Percentiles rank a stretch among this genome's conserved stretches.
Evolutionary conservation across 2,329 filamentous ascomycete species (phyloP).

Genomic region (Fusarium piperis): DNA sequence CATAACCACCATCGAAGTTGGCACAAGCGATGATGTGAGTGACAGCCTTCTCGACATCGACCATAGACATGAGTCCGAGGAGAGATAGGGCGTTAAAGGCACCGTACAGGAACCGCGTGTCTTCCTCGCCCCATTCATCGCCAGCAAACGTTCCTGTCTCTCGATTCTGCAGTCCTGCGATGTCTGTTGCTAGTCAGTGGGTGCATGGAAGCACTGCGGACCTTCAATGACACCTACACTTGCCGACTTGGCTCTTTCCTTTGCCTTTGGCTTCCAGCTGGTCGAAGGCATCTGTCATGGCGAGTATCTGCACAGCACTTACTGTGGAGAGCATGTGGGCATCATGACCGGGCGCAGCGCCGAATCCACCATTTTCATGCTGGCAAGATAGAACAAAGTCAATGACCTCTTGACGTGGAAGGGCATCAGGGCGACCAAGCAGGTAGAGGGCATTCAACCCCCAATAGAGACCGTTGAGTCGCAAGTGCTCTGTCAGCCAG

Average conservation of each 20-base stretch:
- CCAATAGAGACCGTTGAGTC: conserved; percentile 97
- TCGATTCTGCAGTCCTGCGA: conserved; percentile 82
- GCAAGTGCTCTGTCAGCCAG: conserved; percentile 96
- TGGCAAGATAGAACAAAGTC: conserved; percentile 97
- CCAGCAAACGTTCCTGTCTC: conserved; percentile 89
- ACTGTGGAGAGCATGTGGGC: conserved; percentile 96
- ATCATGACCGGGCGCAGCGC: conserved; percentile 92
- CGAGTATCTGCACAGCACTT: conserved; percentile 92
- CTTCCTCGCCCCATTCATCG: conserved; percentile 95
- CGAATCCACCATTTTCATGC: conserved; percentile 88
- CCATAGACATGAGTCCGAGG: conserved; percentile 74
- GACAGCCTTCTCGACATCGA: conserved; percentile 84
- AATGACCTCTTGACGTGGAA: conserved; percentile 83
- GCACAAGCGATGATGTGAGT: conserved; percentile 81
- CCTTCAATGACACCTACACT: conserved; percentile 69
- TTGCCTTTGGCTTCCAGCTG: conserved; percentile 78
- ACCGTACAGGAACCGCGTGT: conserved; percentile 93
- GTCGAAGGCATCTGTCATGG: conserved; percentile 83
- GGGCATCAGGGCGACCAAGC: conserved; percentile 80
- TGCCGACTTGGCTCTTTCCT: conserved; percentile 74
- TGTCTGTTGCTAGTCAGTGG: conserved; percentile 61
- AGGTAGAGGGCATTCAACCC: conserved; percentile 89
- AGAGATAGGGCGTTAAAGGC: conserved; percentile 91
- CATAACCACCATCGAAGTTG: conserved; percentile 96
- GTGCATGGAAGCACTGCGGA: conserved; percentile 20